These are phyloP conservation scores for Nigrograna mackinnonii DNA, from an alignment of 2,329 filamentous ascomycete species.

Conservation along the genomic window DNA sequence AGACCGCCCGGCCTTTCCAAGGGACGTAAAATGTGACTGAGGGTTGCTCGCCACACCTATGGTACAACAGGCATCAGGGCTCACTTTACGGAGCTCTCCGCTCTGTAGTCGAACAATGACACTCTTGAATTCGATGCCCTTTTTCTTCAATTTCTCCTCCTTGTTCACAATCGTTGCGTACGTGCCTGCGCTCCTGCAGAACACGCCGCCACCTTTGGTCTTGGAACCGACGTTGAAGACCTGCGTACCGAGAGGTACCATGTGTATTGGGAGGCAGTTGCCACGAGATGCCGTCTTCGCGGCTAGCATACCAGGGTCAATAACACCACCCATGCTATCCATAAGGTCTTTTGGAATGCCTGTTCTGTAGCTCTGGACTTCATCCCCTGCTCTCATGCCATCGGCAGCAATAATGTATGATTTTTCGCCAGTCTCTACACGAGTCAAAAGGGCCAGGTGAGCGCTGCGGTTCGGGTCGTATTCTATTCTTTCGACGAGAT, in stretches of 20 bases:
- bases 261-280: conserved; percentile 92
- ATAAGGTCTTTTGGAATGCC: conserved; percentile 88
- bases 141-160: conserved; percentile 68
- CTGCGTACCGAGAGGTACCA: conserved; percentile 93
- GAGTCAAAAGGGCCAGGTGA: conserved; percentile 85
- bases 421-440: conserved; percentile 72
- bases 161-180: conserved; percentile 88
- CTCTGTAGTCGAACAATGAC: conserved; percentile 88
- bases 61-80: conserved; percentile 90
- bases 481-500: conserved; percentile 91
- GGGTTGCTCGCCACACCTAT: conserved; percentile 94
- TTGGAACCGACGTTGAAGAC: conserved; percentile 86
- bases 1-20: conserved; percentile 93
- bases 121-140: conserved; percentile 70
- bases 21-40: conserved; percentile 84
- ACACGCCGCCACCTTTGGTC: conserved; percentile 75
- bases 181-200: conserved; percentile 93
- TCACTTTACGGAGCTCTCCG: conserved; percentile 87
- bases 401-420: conserved; percentile 96
- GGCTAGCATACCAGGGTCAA: conserved; percentile 95
- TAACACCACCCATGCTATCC: conserved; percentile 86
- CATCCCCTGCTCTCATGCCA: conserved; percentile 87
- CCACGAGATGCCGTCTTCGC: conserved; percentile 92
- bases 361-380: conserved; percentile 86
- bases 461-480: conserved; percentile 93